Percentiles rank a stretch among this genome's conserved stretches.
Conservation (phyloP, 306 rosid species). For the Vigna nakashimae region DNA sequence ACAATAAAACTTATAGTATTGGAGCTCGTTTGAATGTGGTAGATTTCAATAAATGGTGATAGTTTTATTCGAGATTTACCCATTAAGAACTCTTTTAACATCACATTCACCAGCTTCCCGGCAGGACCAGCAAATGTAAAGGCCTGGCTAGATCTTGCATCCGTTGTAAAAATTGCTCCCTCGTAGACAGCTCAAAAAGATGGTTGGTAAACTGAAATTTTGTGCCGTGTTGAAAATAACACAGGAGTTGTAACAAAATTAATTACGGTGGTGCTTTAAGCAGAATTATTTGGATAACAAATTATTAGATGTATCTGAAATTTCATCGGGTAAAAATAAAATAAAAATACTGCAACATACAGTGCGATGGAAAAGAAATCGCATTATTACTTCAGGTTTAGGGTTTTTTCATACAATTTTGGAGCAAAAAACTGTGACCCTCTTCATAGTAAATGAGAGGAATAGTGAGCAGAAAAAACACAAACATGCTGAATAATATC, state of each 20-base stretch:
- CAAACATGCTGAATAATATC: slow-evolving; percentile 34
- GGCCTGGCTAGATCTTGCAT: too few species aligned
- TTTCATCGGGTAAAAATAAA: not conserved
- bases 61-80: too few species aligned
- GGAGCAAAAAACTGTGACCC: slow-evolving; percentile 38
- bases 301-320: not conserved
- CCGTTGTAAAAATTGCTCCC: too few species aligned
- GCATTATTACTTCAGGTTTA: slow-evolving; percentile 5
- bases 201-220: too few species aligned
- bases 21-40: not conserved
- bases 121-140: too few species aligned
- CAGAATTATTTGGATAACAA: not conserved
- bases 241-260: not conserved
- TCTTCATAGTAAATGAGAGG: slow-evolving; percentile 39
- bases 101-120: too few species aligned
- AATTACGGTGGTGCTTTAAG: not conserved
- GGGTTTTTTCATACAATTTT: slow-evolving; percentile 2
- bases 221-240: not conserved
- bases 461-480: slow-evolving; percentile 30
- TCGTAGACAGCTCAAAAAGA: too few species aligned
- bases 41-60: not conserved
- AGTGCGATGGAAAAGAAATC: not conserved
- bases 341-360: not conserved
- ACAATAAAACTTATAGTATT: not conserved
- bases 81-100: too few species aligned